These are phyloP conservation scores for Cyclotella choctawhatcheeana DNA, from an alignment of 108 stramenopile genomes.

Conservation along the genomic window DNA sequence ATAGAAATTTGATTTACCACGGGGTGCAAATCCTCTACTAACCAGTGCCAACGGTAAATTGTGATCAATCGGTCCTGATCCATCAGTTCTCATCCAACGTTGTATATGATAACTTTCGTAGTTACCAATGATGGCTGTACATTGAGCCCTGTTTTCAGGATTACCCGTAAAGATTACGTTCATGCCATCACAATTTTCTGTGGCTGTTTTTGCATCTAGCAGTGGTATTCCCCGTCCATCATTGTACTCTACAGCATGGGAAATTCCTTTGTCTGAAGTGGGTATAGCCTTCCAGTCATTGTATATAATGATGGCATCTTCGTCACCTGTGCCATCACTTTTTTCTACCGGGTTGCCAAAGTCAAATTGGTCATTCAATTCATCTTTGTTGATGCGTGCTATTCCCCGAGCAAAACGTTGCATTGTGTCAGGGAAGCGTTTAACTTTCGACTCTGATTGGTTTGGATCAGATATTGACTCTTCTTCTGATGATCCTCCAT, in stretches of 20 bases:
- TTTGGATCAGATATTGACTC: not conserved
- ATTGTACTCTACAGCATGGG: conserved; percentile 33
- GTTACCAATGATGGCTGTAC: conserved; percentile 61
- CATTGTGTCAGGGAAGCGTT: conserved; percentile 36
- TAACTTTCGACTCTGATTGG: conserved; percentile 1
- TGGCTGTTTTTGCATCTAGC: conserved; percentile 52
- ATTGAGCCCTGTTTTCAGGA: conserved; percentile 49
- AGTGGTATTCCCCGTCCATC: conserved; percentile 41
- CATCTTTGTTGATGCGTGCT: conserved; percentile 46
- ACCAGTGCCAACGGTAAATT: conserved; percentile 52
- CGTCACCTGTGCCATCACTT: conserved; percentile 24
- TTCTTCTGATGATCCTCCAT: no score
- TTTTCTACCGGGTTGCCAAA: conserved; percentile 45
- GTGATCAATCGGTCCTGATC: conserved; percentile 28
- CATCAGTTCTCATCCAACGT: conserved; percentile 60
- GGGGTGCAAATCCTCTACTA: conserved; percentile 50
- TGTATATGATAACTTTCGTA: conserved; percentile 71
- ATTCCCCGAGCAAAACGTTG: conserved; percentile 32
- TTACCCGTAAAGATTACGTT: conserved; percentile 64
- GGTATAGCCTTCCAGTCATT: conserved; percentile 32
- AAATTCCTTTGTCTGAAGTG: conserved; percentile 11
- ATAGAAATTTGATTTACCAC: conserved; percentile 45
- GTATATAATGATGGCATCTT: conserved; percentile 54
- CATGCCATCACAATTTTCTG: conserved; percentile 69
- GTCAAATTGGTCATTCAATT: conserved; percentile 40